Evolutionary conservation across 1,139 yeast species (phyloP), one percentile per base, ranked within the genome.

Genomic region (Pneumocystis wakefieldiae): DNA sequence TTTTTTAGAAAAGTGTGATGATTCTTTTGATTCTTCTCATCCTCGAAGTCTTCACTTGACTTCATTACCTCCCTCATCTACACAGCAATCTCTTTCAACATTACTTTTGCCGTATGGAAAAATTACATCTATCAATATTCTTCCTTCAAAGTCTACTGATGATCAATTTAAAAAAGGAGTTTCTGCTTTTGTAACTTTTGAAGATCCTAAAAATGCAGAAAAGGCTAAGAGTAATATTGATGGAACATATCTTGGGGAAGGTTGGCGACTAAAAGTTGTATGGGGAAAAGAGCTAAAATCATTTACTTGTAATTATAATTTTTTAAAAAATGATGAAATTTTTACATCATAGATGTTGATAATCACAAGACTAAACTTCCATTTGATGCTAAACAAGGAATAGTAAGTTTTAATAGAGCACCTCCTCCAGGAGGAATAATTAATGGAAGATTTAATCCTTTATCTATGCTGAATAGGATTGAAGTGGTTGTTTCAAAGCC

Each of bases 131-230:
- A 37, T 57, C n/a, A 57, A 57, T 24, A 57, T 57, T 39, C 59
- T 57, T 29, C 59, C 59, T 37, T 28, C 42, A 29, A 57, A 29
- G n/a, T 37, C 59, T 39, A 19, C 42, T 19, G 59, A 57, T 39
- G 59, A 57, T 29, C 42, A 37, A 37, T 37, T 39, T 24, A 57
- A 39, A 57, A 57, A 57, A 57, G 59, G 59, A 57, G 42, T 57
- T 39, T 37, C 59, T 19, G 59, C 59, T 39, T 39, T 57, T 37
- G 41, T 57, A 24, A 57, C 59, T 12, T 57, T 57, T 24, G 59
- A 57, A 19, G 29, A 37, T 37, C 8, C 59, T 19, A 29, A 12
- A 39, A 19, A 37, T 12, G 59, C 59, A 6, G 59, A 57, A 37
- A 37, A 17, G n/a, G 59, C 59, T 37, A 57, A 57, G n/a, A 57